A percentile compares a stretch with the other conserved stretches of the same genome.
These are phyloP conservation scores for Aspergillus taichungensis DNA, from an alignment of 495 filamentous ascomycete genomes.

Conservation along the genomic window DNA sequence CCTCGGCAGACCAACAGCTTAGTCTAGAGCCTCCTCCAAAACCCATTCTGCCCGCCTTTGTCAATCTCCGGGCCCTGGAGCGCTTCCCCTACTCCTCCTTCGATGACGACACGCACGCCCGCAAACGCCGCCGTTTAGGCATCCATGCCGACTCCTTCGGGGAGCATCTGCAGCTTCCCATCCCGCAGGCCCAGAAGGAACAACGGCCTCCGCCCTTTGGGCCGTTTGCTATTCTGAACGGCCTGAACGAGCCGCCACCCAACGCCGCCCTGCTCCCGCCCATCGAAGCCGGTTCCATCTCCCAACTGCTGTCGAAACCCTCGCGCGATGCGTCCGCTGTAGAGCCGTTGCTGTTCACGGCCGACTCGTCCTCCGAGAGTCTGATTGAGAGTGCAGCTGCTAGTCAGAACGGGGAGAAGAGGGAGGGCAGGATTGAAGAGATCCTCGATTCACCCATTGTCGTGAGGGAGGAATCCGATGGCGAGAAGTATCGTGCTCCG, in stretches of 20 bases:
- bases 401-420: slow-evolving; percentile 20
- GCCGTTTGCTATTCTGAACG: slow-evolving; percentile 58
- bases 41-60: slow-evolving; percentile 38
- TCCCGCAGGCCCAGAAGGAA: slow-evolving; percentile 37
- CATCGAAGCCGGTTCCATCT: slow-evolving; percentile 48
- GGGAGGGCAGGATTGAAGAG: slow-evolving; percentile 32
- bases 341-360: slow-evolving; percentile 16
- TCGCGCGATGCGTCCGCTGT: slow-evolving; percentile 17
- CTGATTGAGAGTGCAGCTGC: slow-evolving; percentile 9
- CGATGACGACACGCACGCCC: slow-evolving; percentile 31
- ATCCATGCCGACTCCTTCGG: slow-evolving; percentile 35
- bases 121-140: slow-evolving; percentile 36
- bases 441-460: slow-evolving; percentile 25
- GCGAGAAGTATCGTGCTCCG: slow-evolving; percentile 2
- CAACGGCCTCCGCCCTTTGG: slow-evolving; percentile 41
- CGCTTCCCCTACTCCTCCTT: slow-evolving; percentile 37
- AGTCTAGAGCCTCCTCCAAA: slow-evolving; percentile 30
- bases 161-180: slow-evolving; percentile 44
- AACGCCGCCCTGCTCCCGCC: slow-evolving; percentile 65
- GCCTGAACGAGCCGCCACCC: slow-evolving; percentile 67
- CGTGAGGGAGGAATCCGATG: slow-evolving; percentile 12
- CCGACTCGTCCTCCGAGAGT: slow-evolving; percentile 2
- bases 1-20: slow-evolving; percentile 20
- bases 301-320: slow-evolving; percentile 32
- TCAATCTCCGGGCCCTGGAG: slow-evolving; percentile 40